Conservation (phyloP, 805 yeast genomes). For the Jamesozyma lodderae region DNA sequence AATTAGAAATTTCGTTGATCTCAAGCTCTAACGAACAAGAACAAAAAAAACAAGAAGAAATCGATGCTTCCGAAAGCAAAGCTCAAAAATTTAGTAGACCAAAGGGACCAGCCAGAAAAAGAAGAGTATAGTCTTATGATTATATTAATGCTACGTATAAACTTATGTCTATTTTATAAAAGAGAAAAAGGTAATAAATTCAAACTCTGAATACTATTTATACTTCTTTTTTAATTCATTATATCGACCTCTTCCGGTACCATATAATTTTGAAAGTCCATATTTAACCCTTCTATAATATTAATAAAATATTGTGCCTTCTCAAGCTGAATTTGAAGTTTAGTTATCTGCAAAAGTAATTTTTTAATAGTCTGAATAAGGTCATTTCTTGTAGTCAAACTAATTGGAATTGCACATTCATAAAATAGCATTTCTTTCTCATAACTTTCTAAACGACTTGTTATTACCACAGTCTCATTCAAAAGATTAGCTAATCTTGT, state of each 20-base stretch:
- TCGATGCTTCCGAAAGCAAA: conserved; percentile 10
- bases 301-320: background rate
- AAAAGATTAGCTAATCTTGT: conserved; percentile 30
- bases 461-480: conserved; percentile 10
- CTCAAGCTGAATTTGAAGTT: background rate
- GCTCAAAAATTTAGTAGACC: conserved; percentile 45
- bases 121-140: conserved; percentile 7
- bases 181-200: background rate
- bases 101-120: conserved; percentile 58
- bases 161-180: background rate
- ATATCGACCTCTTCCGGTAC: background rate
- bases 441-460: conserved; percentile 8
- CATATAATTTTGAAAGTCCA: background rate
- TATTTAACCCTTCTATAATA: background rate
- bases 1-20: conserved; percentile 42
- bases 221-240: background rate
- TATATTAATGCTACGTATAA: background rate
- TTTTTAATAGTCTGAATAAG: conserved; percentile 38
- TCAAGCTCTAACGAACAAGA: conserved; percentile 22
- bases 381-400: conserved; percentile 41
- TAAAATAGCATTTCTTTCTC: conserved; percentile 33
- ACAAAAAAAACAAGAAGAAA: conserved; percentile 26
- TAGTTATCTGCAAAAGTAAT: conserved; percentile 39
- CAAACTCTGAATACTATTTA: too few species aligned
- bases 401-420: conserved; percentile 44